phyloP scores from a whole-genome alignment of 768 basidiomycete species.

The Lepiota brunneoincarnata region DNA sequence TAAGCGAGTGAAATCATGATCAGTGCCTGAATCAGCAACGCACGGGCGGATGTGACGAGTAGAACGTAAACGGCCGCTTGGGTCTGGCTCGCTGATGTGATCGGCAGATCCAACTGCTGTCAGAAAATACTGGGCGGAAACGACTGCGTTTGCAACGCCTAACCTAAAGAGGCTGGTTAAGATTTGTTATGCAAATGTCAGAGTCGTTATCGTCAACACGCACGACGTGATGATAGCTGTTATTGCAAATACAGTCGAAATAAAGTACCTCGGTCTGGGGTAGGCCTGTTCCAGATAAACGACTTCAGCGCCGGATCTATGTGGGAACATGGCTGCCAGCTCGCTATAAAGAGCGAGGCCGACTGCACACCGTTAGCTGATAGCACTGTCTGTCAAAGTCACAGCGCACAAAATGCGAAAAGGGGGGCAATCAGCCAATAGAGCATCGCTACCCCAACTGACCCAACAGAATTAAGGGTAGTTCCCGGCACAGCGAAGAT shows the following conservation, averaged over 20 bases:
- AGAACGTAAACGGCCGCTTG: conserved; percentile 22
- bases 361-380: conserved; percentile 20
- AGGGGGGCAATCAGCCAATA: conserved; percentile 31
- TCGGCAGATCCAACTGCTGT: conserved; percentile 28
- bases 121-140: conserved; percentile 37
- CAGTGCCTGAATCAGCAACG: not conserved
- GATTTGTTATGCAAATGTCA: too few relatives aligned
- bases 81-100: conserved; percentile 27
- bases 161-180: too few relatives aligned
- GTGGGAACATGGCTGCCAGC: conserved; percentile 45
- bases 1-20: not conserved
- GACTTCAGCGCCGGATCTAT: conserved; percentile 47
- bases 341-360: conserved; percentile 39
- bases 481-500: conserved; percentile 34
- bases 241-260: conserved; percentile 42
- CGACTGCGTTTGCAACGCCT: conserved; percentile 31
- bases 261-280: conserved; percentile 38
- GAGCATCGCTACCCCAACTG: conserved; percentile 27
- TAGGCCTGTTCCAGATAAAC: conserved; percentile 47
- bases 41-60: conserved; percentile 24
- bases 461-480: conserved; percentile 35
- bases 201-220: conserved; percentile 10
- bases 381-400: too few relatives aligned
- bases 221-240: conserved; percentile 33
- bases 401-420: conserved; percentile 28